Percentiles rank a stretch among this genome's conserved stretches.
These are phyloP conservation scores for Paramecium primaurelia DNA, from an alignment of 73 alveolate species.

Conservation along the genomic window DNA sequence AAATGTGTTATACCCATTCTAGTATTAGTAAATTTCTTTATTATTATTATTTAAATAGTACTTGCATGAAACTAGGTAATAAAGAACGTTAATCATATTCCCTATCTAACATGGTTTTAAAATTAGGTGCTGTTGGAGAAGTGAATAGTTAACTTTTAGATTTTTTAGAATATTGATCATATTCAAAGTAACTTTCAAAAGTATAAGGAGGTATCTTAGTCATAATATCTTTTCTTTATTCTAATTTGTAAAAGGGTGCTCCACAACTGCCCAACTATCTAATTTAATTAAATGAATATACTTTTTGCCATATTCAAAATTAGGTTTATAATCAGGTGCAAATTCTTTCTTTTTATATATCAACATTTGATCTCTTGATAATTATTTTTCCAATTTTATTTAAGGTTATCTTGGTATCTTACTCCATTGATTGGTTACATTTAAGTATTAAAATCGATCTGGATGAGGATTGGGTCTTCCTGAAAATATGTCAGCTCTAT, in stretches of 20 bases:
- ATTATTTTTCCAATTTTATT: background rate
- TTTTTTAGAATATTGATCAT: background rate
- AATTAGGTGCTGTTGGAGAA: conserved; percentile 54
- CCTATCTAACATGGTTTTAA: conserved; percentile 20
- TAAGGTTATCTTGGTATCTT: conserved; percentile 46
- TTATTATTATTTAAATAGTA: background rate
- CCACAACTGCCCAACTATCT: conserved; percentile 45
- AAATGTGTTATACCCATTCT: conserved; percentile 4
- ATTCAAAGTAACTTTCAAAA: conserved; percentile 41
- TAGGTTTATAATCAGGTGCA: conserved; percentile 62
- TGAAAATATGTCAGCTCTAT: background rate
- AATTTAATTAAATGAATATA: background rate
- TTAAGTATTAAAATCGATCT: conserved; percentile 31
- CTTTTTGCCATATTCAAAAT: conserved; percentile 50
- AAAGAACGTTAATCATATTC: conserved; percentile 35
- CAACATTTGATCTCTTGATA: conserved; percentile 49
- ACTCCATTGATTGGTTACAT: conserved; percentile 34
- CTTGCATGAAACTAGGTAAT: conserved; percentile 56
- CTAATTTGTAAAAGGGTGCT: conserved; percentile 37
- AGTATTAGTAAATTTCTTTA: conserved; percentile 44
- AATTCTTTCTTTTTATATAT: conserved; percentile 47
- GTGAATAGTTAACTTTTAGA: background rate
- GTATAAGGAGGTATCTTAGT: conserved; percentile 22
- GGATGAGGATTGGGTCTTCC: conserved; percentile 54
- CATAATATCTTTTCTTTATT: conserved; percentile 17